phyloP scores from a whole-genome alignment of 805 yeast species.

The Candida anglica region DNA sequence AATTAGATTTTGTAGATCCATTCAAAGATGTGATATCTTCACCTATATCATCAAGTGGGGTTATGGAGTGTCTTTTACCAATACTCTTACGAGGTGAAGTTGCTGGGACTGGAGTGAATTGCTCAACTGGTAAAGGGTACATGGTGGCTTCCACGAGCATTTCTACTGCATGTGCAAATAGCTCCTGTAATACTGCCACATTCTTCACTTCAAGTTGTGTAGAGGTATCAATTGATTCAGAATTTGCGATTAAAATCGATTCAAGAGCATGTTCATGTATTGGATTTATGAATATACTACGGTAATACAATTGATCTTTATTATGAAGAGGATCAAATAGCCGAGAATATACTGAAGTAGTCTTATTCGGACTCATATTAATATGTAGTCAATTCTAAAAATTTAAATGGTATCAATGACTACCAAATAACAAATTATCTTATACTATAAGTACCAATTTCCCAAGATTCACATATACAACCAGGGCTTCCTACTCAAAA shows the following conservation, averaged over 20 bases:
- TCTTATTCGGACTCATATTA: constrained; percentile 10
- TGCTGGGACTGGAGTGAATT: constrained; percentile 4
- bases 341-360: constrained; percentile 17
- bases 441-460: not conserved
- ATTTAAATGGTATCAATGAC: not conserved
- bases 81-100: not conserved
- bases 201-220: constrained; percentile 1
- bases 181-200: constrained; percentile 7
- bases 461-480: not conserved
- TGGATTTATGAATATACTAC: constrained; percentile 18
- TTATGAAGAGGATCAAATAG: constrained; percentile 14
- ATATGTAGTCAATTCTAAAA: not conserved
- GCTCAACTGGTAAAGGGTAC: no score
- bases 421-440: not conserved
- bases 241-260: constrained; percentile 17
- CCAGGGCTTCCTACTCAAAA: not conserved
- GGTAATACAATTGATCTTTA: constrained; percentile 17
- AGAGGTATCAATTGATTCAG: constrained; percentile 6
- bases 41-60: constrained; percentile 10
- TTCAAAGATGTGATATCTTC: constrained; percentile 18
- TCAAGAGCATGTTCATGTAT: constrained; percentile 20
- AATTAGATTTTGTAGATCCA: constrained; percentile 5
- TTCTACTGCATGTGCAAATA: constrained; percentile 16
- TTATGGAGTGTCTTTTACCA: constrained; percentile 1
- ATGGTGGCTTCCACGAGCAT: constrained; percentile 17